phyloP scores from a whole-genome alignment of 192 early-diverging fungal species.

The Phlyctochytrium arcticum region DNA sequence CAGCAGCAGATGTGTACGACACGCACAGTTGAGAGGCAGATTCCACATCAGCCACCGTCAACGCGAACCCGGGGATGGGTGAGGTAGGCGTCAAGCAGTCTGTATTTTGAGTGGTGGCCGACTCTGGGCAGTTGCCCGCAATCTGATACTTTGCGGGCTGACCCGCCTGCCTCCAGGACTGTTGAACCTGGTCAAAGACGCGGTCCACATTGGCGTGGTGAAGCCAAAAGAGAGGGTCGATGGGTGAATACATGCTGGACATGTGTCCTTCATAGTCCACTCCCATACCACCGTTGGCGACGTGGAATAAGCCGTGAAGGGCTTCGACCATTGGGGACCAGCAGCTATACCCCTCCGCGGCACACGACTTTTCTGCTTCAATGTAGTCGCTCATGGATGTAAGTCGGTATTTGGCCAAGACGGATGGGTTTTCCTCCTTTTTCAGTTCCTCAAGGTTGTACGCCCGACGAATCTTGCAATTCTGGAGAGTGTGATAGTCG shows the following conservation, averaged over 20 bases:
- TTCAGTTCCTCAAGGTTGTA: neutral
- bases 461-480: neutral
- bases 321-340: conserved; percentile 2
- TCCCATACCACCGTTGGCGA: neutral
- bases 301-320: conserved; percentile 15
- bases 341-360: neutral
- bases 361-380: neutral
- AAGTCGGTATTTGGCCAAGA: neutral
- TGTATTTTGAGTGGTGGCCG: neutral
- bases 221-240: conserved; percentile 35
- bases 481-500: neutral
- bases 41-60: neutral
- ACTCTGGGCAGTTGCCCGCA: neutral
- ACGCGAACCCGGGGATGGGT: neutral
- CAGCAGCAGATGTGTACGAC: neutral
- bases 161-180: neutral
- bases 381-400: conserved; percentile 14
- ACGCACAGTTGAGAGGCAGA: conserved; percentile 7
- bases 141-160: conserved; percentile 3
- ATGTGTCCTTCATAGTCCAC: conserved; percentile 10
- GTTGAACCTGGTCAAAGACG: conserved; percentile 4
- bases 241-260: conserved; percentile 20
- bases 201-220: conserved; percentile 32
- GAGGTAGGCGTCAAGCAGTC: conserved; percentile 3
- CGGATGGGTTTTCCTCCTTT: neutral